A percentile compares a stretch with the other conserved stretches of the same genome.
phyloP scores from a whole-genome alignment of 495 filamentous ascomycete species.

The Trichoderma asperelloides region DNA sequence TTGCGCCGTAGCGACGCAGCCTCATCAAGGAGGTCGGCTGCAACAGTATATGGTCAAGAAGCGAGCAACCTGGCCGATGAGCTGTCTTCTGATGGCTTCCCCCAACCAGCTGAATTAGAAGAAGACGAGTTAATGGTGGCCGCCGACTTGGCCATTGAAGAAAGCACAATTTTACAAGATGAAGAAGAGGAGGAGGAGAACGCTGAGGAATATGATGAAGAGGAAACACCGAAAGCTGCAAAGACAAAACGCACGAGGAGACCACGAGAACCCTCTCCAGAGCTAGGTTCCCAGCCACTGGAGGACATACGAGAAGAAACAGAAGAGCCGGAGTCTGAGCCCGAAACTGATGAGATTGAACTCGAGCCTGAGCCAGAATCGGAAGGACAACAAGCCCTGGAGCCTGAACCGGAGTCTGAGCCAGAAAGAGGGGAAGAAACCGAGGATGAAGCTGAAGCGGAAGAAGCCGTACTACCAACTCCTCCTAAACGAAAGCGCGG shows the following conservation, averaged over 20 bases:
- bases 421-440: slow-evolving; percentile 13
- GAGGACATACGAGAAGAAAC: slow-evolving; percentile 15
- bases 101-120: not conserved
- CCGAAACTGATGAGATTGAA: slow-evolving; percentile 13
- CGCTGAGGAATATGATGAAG: slow-evolving; percentile 3
- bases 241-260: not conserved
- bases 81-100: slow-evolving; percentile 18
- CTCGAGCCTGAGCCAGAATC: not conserved
- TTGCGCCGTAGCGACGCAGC: slow-evolving; percentile 20
- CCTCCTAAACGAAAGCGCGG: not conserved
- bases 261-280: not conserved
- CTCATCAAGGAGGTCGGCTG: not conserved
- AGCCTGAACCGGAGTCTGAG: not conserved
- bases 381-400: not conserved
- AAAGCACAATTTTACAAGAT: not conserved
- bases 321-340: slow-evolving; percentile 16
- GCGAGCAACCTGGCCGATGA: slow-evolving; percentile 15
- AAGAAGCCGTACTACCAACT: not conserved
- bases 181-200: slow-evolving; percentile 11
- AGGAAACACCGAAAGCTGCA: not conserved
- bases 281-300: not conserved
- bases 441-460: slow-evolving; percentile 7
- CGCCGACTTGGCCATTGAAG: slow-evolving; percentile 13
- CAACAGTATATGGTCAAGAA: slow-evolving; percentile 5
- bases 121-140: slow-evolving; percentile 10